phyloP scores from a whole-genome alignment of 495 filamentous ascomycete genomes.

The Xylaria venustula region DNA sequence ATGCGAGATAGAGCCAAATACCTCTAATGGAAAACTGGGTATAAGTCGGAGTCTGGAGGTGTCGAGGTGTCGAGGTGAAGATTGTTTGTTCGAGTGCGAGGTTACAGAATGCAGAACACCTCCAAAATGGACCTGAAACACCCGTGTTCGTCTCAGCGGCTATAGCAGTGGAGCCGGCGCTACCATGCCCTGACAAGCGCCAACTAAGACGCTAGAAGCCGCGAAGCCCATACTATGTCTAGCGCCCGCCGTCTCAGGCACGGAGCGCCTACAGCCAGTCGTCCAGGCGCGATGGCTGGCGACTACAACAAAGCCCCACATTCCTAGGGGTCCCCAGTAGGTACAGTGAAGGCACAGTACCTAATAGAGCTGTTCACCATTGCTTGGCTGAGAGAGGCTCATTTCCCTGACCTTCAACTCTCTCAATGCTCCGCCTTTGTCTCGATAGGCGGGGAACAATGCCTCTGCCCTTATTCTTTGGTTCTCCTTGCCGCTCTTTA shows the following conservation, averaged over 20 bases:
- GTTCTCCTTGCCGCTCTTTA: background rate
- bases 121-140: background rate
- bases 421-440: background rate
- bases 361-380: background rate
- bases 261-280: conserved; percentile 4
- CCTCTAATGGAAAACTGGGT: too few relatives aligned
- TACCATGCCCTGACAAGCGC: background rate
- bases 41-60: too few relatives aligned
- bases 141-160: background rate
- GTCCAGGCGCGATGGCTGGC: background rate
- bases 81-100: too few relatives aligned
- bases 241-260: conserved; percentile 3
- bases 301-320: background rate
- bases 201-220: background rate
- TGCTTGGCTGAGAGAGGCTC: conserved; percentile 10
- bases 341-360: too few relatives aligned
- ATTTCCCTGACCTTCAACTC: background rate
- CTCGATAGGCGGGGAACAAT: background rate
- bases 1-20: too few relatives aligned
- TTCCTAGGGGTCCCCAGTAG: background rate
- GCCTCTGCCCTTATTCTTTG: background rate
- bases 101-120: background rate
- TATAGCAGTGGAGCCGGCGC: conserved; percentile 5
- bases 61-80: too few relatives aligned
- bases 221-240: background rate